Conservation (phyloP, 2,329 filamentous ascomycete species). For the Hymenoscyphus linearis region DNA sequence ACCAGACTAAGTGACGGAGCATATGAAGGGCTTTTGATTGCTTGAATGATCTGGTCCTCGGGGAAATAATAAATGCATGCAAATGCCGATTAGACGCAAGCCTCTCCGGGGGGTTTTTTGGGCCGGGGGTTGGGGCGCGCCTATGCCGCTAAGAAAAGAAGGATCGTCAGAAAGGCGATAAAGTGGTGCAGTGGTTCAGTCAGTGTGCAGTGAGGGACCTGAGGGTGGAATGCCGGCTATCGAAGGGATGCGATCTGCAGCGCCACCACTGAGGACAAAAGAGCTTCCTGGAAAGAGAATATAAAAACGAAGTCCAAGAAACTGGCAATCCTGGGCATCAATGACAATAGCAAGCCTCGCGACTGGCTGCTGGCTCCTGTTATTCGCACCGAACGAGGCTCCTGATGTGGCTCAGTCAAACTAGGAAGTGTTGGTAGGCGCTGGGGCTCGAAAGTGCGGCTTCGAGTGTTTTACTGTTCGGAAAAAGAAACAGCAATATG, state of each 20-base stretch:
- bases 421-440: not conserved
- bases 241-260: not conserved
- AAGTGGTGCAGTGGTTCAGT: not conserved
- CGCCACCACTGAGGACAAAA: not conserved
- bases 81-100: constrained; percentile 1
- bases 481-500: constrained; percentile 1
- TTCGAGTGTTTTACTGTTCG: not conserved
- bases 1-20: not conserved
- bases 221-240: not conserved
- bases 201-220: not conserved
- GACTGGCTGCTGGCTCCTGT: not conserved
- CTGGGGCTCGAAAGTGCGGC: not conserved
- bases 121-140: not conserved
- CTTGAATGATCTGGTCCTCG: not conserved
- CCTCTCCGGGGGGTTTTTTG: not conserved
- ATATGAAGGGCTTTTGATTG: constrained; percentile 1
- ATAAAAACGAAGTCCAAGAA: not conserved
- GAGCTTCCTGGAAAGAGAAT: not conserved
- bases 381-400: not conserved
- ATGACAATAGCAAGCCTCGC: not conserved
- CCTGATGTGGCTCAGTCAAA: not conserved
- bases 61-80: not conserved
- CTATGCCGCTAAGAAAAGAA: not conserved
- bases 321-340: not conserved
- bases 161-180: not conserved